Conservation (phyloP, 257 asterid species). For the Cinchona pubescens region DNA sequence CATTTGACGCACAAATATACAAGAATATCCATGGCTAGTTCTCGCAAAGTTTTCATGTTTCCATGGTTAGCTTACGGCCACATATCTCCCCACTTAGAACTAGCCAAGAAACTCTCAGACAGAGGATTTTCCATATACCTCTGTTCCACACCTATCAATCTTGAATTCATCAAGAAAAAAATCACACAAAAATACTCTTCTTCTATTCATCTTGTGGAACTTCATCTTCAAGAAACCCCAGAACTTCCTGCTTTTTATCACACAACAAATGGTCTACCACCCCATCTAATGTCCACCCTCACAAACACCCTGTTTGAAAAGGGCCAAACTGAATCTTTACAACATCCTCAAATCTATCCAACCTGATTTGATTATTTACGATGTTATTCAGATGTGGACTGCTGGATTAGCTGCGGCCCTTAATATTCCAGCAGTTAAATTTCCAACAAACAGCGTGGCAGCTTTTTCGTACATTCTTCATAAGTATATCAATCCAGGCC, state of each 20-base stretch:
- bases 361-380: slow-evolving; percentile 47
- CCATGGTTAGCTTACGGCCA: slow-evolving; percentile 66
- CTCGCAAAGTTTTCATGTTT: slow-evolving; percentile 35
- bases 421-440: slow-evolving; percentile 26
- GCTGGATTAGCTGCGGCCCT: slow-evolving; percentile 18
- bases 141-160: slow-evolving; percentile 46
- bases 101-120: slow-evolving; percentile 44
- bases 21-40: slow-evolving; percentile 17
- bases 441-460: slow-evolving; percentile 35
- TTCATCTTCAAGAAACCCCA: slow-evolving; percentile 34
- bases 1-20: background rate
- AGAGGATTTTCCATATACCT: slow-evolving; percentile 28
- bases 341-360: slow-evolving; percentile 19
- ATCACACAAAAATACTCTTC: slow-evolving; percentile 19
- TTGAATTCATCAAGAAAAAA: slow-evolving; percentile 31
- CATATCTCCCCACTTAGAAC: slow-evolving; percentile 47
- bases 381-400: slow-evolving; percentile 37
- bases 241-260: slow-evolving; percentile 46
- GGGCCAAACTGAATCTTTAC: slow-evolving; percentile 30
- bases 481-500: background rate
- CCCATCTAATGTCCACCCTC: slow-evolving; percentile 39
- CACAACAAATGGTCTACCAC: slow-evolving; percentile 62
- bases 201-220: slow-evolving; percentile 34
- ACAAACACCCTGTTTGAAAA: slow-evolving; percentile 24
- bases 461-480: slow-evolving; percentile 28